phyloP scores from a whole-genome alignment of 305 asterid genomes.

The Ilex paraguariensis region DNA sequence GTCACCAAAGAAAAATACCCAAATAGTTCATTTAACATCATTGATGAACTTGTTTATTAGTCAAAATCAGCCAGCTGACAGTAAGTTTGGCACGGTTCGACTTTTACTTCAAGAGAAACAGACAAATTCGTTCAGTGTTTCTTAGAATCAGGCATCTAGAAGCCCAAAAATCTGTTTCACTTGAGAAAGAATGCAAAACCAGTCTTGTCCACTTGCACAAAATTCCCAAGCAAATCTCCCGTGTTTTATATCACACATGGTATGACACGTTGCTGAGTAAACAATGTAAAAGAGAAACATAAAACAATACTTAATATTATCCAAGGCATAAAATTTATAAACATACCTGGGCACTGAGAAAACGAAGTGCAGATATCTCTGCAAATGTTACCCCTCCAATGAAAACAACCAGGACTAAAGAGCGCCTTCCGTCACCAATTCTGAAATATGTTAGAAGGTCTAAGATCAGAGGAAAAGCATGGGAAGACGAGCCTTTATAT shows the following conservation, averaged over 20 bases:
- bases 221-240: too few relatives aligned
- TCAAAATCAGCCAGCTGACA: background rate
- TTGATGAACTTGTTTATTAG: background rate
- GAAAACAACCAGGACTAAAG: slow-evolving; percentile 87
- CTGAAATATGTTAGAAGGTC: slow-evolving; percentile 36
- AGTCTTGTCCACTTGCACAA: too few relatives aligned
- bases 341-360: slow-evolving; percentile 79
- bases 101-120: too few relatives aligned
- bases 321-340: background rate
- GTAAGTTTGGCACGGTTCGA: background rate
- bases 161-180: too few relatives aligned
- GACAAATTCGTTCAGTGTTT: too few relatives aligned
- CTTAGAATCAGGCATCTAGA: too few relatives aligned
- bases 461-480: slow-evolving; percentile 7
- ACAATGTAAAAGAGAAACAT: background rate
- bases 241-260: background rate
- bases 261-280: background rate
- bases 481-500: background rate
- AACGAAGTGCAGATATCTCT: slow-evolving; percentile 95
- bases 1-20: too few relatives aligned
- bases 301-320: background rate
- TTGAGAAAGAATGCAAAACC: too few relatives aligned
- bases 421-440: slow-evolving; percentile 81
- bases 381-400: slow-evolving; percentile 98
- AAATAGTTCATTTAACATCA: background rate